Base-by-base conservation (phyloP, 2,329 filamentous ascomycete species). In the Fusarium sp. region DNA sequence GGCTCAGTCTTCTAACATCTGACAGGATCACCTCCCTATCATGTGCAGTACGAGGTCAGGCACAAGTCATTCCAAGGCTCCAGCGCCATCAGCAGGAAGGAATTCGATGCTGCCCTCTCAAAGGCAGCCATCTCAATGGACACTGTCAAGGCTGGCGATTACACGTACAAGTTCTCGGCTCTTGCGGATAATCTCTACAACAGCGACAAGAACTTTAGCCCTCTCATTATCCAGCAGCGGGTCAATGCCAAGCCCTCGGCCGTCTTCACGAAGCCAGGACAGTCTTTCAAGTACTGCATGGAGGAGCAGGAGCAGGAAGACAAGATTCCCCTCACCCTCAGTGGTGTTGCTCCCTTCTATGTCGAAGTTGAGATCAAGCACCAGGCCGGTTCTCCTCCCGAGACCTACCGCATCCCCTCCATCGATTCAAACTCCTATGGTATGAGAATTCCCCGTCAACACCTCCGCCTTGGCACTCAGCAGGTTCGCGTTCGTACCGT, bases 361-460 rank as follows among this genome's bases (percentile, higher is more conserved):
- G 83, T 99, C 4, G 96, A 98, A 77, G 86, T 98, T 23, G 93
- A 95, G 75, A 93, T 99, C 80, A 97, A 94, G 81, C 95, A 98
- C 75, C 91, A 96, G 76, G 91, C 92, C 58, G 91, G 89, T 25
- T 87, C 89, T 9, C 89, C 90, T 68, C 89, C 93, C 0, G 94
- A 98, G 77, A 88, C 91, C 18, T 91, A 96, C 77, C 89, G 90
- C 54, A 90, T 97, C 69, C 88, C 92, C 9, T 90, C 93, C 68
- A 94, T 99, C 74, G 86, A 88, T 62, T 86, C 88, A 25, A 90
- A 90, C 76, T 85, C 85, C 36, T 93, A 94, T 78, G 88, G 91
- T 58, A 90, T 99, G 74, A 89, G 90, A 63, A 93, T 99, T 64
- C 95, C 96, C 42, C 91, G 93, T 64, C 87, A 91, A 65, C 89